A percentile compares a stretch with the other conserved stretches of the same genome.
phyloP scores from a whole-genome alignment of 306 rosid genomes.

The Geum urbanum region DNA sequence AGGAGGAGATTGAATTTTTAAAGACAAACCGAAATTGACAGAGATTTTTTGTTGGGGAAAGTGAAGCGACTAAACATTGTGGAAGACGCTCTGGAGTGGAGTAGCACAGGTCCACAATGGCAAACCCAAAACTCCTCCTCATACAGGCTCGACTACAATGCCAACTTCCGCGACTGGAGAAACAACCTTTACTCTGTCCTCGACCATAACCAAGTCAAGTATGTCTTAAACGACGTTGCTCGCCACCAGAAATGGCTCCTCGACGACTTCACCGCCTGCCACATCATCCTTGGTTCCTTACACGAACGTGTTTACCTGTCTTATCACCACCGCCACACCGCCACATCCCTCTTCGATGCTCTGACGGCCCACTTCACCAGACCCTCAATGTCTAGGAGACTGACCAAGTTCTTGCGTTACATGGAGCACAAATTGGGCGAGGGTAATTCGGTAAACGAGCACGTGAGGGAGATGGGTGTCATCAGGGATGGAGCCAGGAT shows the following conservation, averaged over 20 bases:
- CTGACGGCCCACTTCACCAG: background rate
- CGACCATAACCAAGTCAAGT: background rate
- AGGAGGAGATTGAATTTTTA: too few relatives aligned
- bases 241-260: background rate
- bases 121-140: too few relatives aligned
- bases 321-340: background rate
- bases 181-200: background rate
- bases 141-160: background rate
- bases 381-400: background rate
- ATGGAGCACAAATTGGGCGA: background rate
- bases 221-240: background rate
- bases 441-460: background rate
- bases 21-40: too few relatives aligned
- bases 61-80: too few relatives aligned
- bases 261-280: background rate
- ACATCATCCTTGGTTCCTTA: background rate
- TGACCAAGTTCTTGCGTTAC: background rate
- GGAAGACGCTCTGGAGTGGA: too few relatives aligned
- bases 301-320: background rate
- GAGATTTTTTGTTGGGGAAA: too few relatives aligned
- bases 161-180: background rate
- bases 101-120: too few relatives aligned
- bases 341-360: background rate
- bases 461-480: background rate
- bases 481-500: too few relatives aligned